Evolutionary conservation across 345 rosid genomes (phyloP), one percentile per base, ranked within the genome.

Genomic region (Streptanthus diversifolius): DNA sequence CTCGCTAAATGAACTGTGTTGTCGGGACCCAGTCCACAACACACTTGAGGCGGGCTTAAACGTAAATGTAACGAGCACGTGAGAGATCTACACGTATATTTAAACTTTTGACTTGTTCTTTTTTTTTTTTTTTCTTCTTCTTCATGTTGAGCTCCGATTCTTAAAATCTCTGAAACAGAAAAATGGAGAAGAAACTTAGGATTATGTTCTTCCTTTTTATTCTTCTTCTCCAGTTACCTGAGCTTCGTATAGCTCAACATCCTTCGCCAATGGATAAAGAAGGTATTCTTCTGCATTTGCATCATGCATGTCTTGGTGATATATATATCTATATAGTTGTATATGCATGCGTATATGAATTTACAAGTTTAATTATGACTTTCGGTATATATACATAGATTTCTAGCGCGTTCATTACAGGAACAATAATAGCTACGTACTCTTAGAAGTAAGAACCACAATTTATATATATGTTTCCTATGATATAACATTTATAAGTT

Each of bases 11-110:
- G 48, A 58, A 44, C 17, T 14, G 8, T 11, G 58, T 33, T 70
- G 52, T 30, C 15, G 47, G 65, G 77, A 33, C 55, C 77, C 64
- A 63, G 12, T 53, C 27, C 37, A 53, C 68, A 63, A 32, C 45
- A 30, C 76, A 53, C 10, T 13, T 44, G 29, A 73, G 30, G 35
- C 48, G 77, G 77, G 32, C 49, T 37, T 12, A 17, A 56, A 55
- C 30, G 77, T 73, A 65, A 45, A 54, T 55, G 49, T 44, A 56
- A 55, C 66, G 58, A 25, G 17, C 66, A 73, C 56, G 77, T 56
- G 71, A 65, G 37, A 55, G 65, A 65, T 56, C 71, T 45, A 36
- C 57, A 56, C 71, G 63, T 72, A 25, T 73, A 73, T 55, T 37
- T 25, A 48, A 49, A 14, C 29, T 66, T 74, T 66, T 66, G 72